A percentile compares a stretch with the other conserved stretches of the same genome.
These are phyloP conservation scores for Cladosporium sp. DNA, from an alignment of 2,329 filamentous ascomycete genomes.

Conservation along the genomic window DNA sequence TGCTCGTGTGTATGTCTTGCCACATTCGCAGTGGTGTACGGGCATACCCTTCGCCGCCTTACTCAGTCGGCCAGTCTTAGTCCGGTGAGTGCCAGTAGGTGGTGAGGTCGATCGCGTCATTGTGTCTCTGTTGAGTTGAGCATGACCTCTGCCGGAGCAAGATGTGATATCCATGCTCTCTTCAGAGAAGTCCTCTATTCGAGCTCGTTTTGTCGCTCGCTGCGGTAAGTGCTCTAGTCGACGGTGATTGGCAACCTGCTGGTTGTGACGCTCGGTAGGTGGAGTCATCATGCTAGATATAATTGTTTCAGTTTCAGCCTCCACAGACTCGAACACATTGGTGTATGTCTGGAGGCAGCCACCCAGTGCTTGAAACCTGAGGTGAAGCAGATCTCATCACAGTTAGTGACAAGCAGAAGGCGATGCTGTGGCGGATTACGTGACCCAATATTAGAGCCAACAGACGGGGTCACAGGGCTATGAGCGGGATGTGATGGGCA, in stretches of 20 bases:
- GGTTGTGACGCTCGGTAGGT: background rate
- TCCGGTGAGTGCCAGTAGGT: conserved; percentile 29
- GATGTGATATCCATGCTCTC: background rate
- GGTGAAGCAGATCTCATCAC: background rate
- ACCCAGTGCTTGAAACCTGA: background rate
- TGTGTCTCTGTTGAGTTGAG: conserved; percentile 6
- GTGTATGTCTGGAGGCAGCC: background rate
- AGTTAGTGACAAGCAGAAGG: background rate
- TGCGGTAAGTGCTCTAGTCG: background rate
- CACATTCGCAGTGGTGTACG: conserved; percentile 42
- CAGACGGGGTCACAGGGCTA: background rate
- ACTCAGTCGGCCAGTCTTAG: conserved; percentile 44
- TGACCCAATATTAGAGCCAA: conserved; percentile 5
- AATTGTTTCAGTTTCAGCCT: background rate
- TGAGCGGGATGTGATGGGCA: background rate
- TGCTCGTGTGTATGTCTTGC: conserved; percentile 46
- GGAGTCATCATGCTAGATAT: background rate
- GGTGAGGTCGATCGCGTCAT: conserved; percentile 34
- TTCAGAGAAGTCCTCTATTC: background rate
- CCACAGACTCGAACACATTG: background rate
- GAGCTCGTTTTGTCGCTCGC: background rate
- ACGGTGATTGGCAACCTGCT: background rate
- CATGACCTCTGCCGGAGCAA: background rate
- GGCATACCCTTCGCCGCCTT: conserved; percentile 46
- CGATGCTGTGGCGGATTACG: background rate